Base-by-base conservation (phyloP, 2,329 filamentous ascomycete species). In the Tolypocladium inflatum region DNA sequence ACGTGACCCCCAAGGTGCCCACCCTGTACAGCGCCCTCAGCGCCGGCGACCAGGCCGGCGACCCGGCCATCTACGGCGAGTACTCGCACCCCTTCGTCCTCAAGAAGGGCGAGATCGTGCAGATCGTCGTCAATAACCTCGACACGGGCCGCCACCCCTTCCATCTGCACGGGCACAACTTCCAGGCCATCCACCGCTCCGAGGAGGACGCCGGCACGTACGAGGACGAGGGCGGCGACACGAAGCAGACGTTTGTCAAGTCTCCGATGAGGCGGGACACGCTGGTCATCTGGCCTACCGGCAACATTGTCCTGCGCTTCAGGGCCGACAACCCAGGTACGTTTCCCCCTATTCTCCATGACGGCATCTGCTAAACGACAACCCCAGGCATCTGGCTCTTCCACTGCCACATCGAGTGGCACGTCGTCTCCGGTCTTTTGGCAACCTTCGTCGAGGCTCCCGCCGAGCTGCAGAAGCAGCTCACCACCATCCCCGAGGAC, bases 331-430 rank as follows among this genome's bases (percentile, higher is more conserved):
- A 89, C 63, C 84, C 87, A 13, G 86, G 85, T 63, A 65, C 70
- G 60, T 74, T 9, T 3, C 42, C 15, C 10, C 2, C 7, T 13
- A 19, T 33, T 54, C 23, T 65, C 70, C 26, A 43, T 10, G 17
- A 54, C 52, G 13, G 68, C 60, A 60, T n/a, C 11, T n/a, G 35
- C 35, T 35, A 35, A 35, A 1, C 35, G 2, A 35, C 13, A 19
- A 50, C 33, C 2, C 55, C 17, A 76, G 76, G 82, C 42, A 76
- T 88, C 26, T 89, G 85, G 85, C 70, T 88, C 4, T 89, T 91
- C 74, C 89, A 91, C 72, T 92, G 89, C 71, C 89, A 93, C 68
- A 87, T 92, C 56, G 87, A 90, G 67, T 93, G 87, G 87, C 88
- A 91, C 67, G 76, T 89, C 58, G 74, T 80, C 1, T 84, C 83